Base-by-base conservation (phyloP, 2,329 filamentous ascomycete species). In the Tympanopsis confertula region DNA sequence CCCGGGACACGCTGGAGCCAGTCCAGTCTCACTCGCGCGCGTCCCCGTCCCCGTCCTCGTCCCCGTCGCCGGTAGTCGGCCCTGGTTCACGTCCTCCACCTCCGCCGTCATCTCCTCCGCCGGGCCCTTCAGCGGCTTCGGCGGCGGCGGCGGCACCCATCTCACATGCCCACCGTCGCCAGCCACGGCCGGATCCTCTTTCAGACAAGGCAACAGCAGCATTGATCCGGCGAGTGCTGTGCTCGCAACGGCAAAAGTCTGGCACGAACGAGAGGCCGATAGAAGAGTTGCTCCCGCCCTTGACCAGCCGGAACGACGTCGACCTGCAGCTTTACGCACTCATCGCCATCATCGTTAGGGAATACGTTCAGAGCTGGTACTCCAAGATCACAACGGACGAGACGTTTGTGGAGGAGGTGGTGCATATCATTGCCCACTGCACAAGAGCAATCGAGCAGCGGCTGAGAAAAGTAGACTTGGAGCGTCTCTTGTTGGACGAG, bases 301-400 rank as follows among this genome's bases (percentile, higher is more conserved):
- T 98, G 51, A 96, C 89, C 36, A 94, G 87, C 63, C 87, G 86
- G 37, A 94, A 94, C 57, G 86, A 93, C 48, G 77, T 96, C 42
- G 91, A 98, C 57, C 65, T 93, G 40, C 84, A 98, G 61, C 71
- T 98, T 4, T 98, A 96, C 55, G 89, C 86, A 19, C 74, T 96
- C 42, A 78, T 98, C 42, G 84, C 91, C 38, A 82, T 96, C 41
- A 78, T 96, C 43, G 69, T 95, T 49, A 79, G 84, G 51, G 87
- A 95, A 45, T 94, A 87, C 55, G 83, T 98, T 26, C 81, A 91
- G 56, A 78, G 77, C 20, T 98, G 91, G 91, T 98, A 98, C 64
- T 71, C 69, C 45, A 89, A 82, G 57, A 91, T 98, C 56, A 95
- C 89, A 1, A 77, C 86, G 3, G 89, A 98, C 59, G 83, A 88